Base-by-base conservation (phyloP, 2,329 filamentous ascomycete genomes). In the Ophiostoma novo-ulmi region DNA sequence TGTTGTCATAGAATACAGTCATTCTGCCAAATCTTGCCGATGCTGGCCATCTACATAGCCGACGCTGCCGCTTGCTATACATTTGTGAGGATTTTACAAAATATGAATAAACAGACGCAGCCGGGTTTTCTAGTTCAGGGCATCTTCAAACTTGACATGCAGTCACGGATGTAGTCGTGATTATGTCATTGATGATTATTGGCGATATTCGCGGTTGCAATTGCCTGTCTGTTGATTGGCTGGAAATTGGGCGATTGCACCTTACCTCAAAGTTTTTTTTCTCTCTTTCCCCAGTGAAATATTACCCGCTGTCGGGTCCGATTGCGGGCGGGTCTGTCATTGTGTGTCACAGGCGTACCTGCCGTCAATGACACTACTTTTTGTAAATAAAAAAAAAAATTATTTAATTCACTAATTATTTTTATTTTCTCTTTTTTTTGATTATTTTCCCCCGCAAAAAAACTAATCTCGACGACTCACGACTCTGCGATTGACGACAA, bases 211-310 rank as follows among this genome's bases (percentile, higher is more conserved):
- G n/a, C 35, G 22, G 41, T 69, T 71, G 70, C 69, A 73, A 73
- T 73, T 74, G 69, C 35, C 38, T 20, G 69, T 6, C 2, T 35
- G 36, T 55, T 74, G 74, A 75, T 75, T 75, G 74, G 74, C 69
- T 61, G 63, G 48, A 36, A 67, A 69, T 55, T 61, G 38, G 20
- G 22, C 52, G 52, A 58, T 58, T 22, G 52, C 52, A 26, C 52
- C 52, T 58, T 58, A n/a, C 52, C n/a, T 58, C n/a, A 14, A 20
- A 38, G 20, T 64, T 64, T 64, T 64, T 64, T 64, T 66, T 66
- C 17, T 14, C 64, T n/a, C 17, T 38, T 66, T 66, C 64, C 64
- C 64, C 64, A 66, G 52, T 41, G 38, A 39, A 35, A 35, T 58
- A 58, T 58, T 55, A 26, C 65, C 68, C 64, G 64, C 39, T 63